Base-by-base conservation (phyloP, 1,284 basidiomycete species). In the Athelia psychrophila region DNA sequence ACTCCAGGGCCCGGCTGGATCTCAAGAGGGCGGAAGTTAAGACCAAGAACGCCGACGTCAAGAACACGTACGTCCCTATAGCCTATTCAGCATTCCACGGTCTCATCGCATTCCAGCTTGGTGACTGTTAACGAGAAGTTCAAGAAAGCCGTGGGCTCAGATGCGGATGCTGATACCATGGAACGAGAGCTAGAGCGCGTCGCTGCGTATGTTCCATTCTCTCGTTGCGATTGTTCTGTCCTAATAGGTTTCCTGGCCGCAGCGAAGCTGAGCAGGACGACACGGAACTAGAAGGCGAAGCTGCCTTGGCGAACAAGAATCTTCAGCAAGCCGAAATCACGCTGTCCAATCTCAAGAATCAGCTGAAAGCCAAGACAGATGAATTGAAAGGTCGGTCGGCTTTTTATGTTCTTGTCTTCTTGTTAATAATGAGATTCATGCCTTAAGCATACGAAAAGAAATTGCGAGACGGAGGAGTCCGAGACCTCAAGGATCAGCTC, bases 1-100 rank as follows among this genome's bases (percentile, higher is more conserved):
- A 95, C 56, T 76, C 84, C 1, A 78, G 95, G 35, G 94, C 95
- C 1, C 88, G 86, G 59, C 69, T 98, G 44, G 83, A 88, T 36
- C 66, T 97, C 55, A 92, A 93, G 64, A 76, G 84, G 53, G 74
- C 73, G 0, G 91, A 95, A 56, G 65, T 85, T 30, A 80, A 77
- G 62, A 77, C 74, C 51, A 93, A 90, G 70, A 72, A 73, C 19
- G 71, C 71, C 16, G 87, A 92, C 42, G 74, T 93, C 15, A 72
- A 80, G 52, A 84, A 79, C 49, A 82, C 78, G 92, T 94, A 56
- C 50, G 86, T 77, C 13, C n/a, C 49, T 2, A 47, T 9, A 16
- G 44, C n/a, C 32, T 47, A 44, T 30, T 46, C 44, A 32, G 53
- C 48, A 44, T 32, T 51, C 35, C 44, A 46, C 47, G 45, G n/a